Base-by-base conservation (phyloP, 805 yeast genomes). In the Groenewaldozyma salmanticensis region DNA sequence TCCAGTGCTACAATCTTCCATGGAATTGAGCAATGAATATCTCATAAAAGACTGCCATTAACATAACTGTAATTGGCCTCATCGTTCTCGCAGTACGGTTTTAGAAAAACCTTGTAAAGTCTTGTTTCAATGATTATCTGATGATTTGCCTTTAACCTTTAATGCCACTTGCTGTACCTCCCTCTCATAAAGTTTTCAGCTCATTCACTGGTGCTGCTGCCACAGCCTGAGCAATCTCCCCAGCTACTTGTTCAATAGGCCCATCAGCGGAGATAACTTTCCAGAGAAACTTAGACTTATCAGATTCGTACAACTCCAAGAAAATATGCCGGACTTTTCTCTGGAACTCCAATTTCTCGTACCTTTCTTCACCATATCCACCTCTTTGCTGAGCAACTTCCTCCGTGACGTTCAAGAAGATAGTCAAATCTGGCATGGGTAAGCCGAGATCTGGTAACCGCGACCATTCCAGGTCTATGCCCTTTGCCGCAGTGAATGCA, bases 301-400 rank as follows among this genome's bases (percentile, higher is more conserved):
- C 29, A 9, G 29, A 24, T 7, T 31, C 35, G 5, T 54, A 46
- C 6, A 69, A 61, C 13, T 65, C 40, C 9, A 59, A 50, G 55
- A 88, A 92, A 46, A 77, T 66, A 6, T 52, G 33, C 44, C 76
- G 74, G 3, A 92, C 99, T 31, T 65, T 66, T n/a, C 62, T 59
- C 56, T 92, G 99, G 54, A 92, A 82, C 37, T 71, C 77, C 3
- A 60, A 58, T 21, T 70, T 72, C 58, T 92, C 99, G 61, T 92
- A 92, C 40, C 96, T 66, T 59, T 92, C 99, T n/a, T 78, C 81
- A 11, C 99, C 99, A 67, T 82, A 92, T 1, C 94, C 94, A 7
- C 75, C 77, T 42, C 97, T 68, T 16, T 57, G 48, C 18, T 67
- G 59, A 2, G 60, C 62, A 4, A 62, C 71, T 47, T 60, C 54